Evolutionary conservation across 2,329 filamentous ascomycete genomes (phyloP).

Genomic region (Phialemonium atrogriseum): DNA sequence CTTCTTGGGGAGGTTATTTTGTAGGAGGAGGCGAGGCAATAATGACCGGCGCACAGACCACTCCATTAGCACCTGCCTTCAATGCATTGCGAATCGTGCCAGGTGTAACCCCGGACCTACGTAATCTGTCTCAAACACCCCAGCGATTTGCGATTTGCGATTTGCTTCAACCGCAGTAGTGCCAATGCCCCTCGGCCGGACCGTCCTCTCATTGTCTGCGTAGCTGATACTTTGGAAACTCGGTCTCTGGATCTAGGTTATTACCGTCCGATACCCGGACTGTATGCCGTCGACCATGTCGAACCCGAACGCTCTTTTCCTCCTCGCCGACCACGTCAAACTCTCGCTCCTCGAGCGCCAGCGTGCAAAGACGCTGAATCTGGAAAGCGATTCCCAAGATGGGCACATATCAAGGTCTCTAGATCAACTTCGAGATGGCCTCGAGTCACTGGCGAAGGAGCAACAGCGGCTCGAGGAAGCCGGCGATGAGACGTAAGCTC

Average conservation of each 20-base stretch:
- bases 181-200: too few species aligned
- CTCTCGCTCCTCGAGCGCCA: slow-evolving; percentile 88
- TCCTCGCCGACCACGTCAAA: slow-evolving; percentile 95
- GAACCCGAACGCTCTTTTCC: slow-evolving; percentile 70
- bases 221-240: too few species aligned
- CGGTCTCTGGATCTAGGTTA: too few species aligned
- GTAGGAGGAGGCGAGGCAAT: too few species aligned
- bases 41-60: too few species aligned
- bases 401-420: slow-evolving; percentile 82
- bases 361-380: slow-evolving; percentile 71
- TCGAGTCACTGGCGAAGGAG: slow-evolving; percentile 61
- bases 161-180: too few species aligned
- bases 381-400: slow-evolving; percentile 75
- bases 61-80: too few species aligned
- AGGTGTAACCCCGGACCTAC: slow-evolving; percentile 3
- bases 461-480: slow-evolving; percentile 54
- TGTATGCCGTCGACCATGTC: slow-evolving; percentile 33
- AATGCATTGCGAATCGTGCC: too few species aligned
- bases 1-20: slow-evolving; percentile 11
- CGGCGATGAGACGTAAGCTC: slow-evolving; percentile 52
- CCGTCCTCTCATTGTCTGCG: too few species aligned
- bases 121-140: slow-evolving; percentile 5
- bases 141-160: too few species aligned
- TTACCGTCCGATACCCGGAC: too few species aligned
- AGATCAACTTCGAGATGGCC: slow-evolving; percentile 74